These are phyloP conservation scores for Cordyceps militaris DNA, from an alignment of 2,329 filamentous ascomycete genomes.

Conservation along the genomic window DNA sequence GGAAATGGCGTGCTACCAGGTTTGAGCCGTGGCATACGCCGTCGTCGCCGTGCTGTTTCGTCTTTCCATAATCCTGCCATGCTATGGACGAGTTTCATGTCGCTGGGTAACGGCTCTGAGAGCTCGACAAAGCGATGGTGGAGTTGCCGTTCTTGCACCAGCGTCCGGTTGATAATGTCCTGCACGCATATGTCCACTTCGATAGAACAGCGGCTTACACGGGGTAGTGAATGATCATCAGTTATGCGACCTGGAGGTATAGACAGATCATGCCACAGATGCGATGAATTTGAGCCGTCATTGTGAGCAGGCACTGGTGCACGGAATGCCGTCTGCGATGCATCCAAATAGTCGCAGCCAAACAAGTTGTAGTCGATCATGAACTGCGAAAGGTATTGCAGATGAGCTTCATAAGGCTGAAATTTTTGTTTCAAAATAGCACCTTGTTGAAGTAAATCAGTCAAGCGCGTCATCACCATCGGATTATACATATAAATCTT, in stretches of 20 bases:
- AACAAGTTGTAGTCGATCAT: conserved; percentile 99
- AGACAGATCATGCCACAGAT: conserved; percentile 75
- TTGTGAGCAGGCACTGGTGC: conserved; percentile 64
- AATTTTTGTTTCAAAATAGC: conserved; percentile 76
- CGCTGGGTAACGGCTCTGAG: conserved; percentile 51
- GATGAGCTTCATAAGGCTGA: conserved; percentile 88
- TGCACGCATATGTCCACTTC: conserved; percentile 87
- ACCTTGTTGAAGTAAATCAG: conserved; percentile 81
- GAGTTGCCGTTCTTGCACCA: conserved; percentile 67
- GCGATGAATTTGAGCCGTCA: conserved; percentile 50
- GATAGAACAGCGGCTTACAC: conserved; percentile 79
- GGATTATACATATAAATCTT: conserved; percentile 95
- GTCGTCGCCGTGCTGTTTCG: conserved; percentile 72
- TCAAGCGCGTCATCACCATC: conserved; percentile 73
- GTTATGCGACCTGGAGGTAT: conserved; percentile 44
- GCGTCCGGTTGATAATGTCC: conserved; percentile 74
- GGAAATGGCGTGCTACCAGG: conserved; percentile 70
- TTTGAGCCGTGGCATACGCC: conserved; percentile 56
- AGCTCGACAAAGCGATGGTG: conserved; percentile 85
- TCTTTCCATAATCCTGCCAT: conserved; percentile 93
- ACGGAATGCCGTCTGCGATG: conserved; percentile 63
- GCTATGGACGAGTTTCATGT: conserved; percentile 82
- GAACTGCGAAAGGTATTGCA: conserved; percentile 90
- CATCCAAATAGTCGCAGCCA: conserved; percentile 81
- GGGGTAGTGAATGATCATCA: conserved; percentile 58